A percentile compares a stretch with the other conserved stretches of the same genome.
These are phyloP conservation scores for Chamaecyparis obtusa DNA, from an alignment of 75 land plant genomes.

Conservation along the genomic window DNA sequence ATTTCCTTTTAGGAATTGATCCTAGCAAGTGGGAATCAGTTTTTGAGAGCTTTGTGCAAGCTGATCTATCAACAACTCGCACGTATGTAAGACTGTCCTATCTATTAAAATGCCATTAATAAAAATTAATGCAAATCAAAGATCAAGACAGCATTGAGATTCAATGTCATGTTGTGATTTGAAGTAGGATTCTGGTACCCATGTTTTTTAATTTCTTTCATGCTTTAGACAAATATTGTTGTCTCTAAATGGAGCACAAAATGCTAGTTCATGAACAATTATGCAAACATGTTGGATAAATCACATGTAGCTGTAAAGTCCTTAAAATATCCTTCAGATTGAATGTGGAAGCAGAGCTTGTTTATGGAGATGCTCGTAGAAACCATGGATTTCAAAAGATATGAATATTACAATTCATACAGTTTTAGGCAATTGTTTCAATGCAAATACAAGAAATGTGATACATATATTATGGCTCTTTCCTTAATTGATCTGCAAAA, in stretches of 20 bases:
- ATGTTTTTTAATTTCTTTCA: neutral
- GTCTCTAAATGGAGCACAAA: neutral
- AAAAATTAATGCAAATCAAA: neutral
- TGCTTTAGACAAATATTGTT: neutral
- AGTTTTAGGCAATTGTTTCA: neutral
- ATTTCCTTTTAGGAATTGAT: slow-evolving; percentile 59
- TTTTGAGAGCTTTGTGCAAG: slow-evolving; percentile 91
- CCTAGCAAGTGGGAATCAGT: slow-evolving; percentile 81
- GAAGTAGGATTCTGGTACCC: neutral
- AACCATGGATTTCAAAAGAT: neutral
- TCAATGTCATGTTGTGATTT: neutral
- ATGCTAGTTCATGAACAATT: neutral
- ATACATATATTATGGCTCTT: too few species aligned
- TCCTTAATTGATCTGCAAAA: too few species aligned
- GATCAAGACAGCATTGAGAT: neutral
- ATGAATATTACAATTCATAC: neutral
- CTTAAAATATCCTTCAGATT: neutral
- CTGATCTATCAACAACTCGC: slow-evolving; percentile 81
- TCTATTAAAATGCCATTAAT: neutral
- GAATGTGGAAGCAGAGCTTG: neutral
- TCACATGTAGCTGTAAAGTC: neutral
- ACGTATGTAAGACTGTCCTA: slow-evolving; percentile 32
- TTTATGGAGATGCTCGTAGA: neutral
- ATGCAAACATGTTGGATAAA: neutral
- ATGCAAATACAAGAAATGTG: neutral